A percentile compares a stretch with the other conserved stretches of the same genome.
phyloP scores from a whole-genome alignment of 2,329 filamentous ascomycete species.

The Aspergillus sergii region DNA sequence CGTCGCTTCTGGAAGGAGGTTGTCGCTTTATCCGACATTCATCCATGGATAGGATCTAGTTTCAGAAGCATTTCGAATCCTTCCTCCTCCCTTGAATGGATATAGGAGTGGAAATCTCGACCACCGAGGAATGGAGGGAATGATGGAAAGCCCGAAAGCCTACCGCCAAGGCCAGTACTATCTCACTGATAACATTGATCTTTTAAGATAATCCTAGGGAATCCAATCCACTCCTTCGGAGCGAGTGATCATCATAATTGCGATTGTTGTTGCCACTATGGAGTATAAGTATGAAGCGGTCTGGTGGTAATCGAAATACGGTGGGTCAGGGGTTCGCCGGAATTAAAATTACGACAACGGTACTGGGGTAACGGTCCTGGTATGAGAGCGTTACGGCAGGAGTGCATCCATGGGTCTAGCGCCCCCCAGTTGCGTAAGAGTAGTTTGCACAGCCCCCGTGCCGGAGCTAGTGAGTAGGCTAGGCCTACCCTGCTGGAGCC shows the following conservation, averaged over 20 bases:
- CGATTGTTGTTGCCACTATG: background rate
- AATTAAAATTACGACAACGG: background rate
- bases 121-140: background rate
- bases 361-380: background rate
- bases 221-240: background rate
- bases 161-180: background rate
- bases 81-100: background rate
- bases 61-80: too few species aligned
- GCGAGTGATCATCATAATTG: background rate
- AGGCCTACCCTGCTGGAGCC: conserved; percentile 15
- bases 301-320: background rate
- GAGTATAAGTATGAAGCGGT: background rate
- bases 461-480: conserved; percentile 27
- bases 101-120: background rate
- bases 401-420: conserved; percentile 14
- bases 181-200: background rate
- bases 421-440: conserved; percentile 27
- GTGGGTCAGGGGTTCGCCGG: background rate
- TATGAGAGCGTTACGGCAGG: background rate
- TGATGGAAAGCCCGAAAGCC: background rate
- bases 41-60: background rate
- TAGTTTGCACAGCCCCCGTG: conserved; percentile 30
- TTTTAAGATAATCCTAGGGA: background rate
- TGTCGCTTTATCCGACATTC: background rate
- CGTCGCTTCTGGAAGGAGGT: background rate